These are phyloP conservation scores for Yamadazyma siamensis DNA, from an alignment of 1,139 yeast genomes.

Conservation along the genomic window DNA sequence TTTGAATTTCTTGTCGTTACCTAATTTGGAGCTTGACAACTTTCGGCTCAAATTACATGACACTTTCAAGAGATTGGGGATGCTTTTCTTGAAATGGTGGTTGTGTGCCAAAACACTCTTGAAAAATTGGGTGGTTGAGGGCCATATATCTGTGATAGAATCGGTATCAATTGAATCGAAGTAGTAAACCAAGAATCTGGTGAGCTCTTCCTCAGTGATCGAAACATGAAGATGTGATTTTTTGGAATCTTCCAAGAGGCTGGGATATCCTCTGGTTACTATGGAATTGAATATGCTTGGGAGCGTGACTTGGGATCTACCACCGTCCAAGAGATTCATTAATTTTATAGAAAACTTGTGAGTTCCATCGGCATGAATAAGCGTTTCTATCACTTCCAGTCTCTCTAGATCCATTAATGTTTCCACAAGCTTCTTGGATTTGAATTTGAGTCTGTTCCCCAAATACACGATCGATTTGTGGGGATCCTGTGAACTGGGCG, in stretches of 20 bases:
- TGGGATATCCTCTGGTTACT: constrained; percentile 32
- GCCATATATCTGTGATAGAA: constrained; percentile 74
- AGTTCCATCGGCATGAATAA: constrained; percentile 40
- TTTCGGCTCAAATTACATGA: constrained; percentile 53
- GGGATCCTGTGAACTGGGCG: constrained; percentile 13
- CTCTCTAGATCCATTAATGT: constrained; percentile 69
- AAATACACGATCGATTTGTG: constrained; percentile 53
- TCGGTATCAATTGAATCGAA: constrained; percentile 67
- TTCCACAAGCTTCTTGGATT: constrained; percentile 67
- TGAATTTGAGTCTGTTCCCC: constrained; percentile 67
- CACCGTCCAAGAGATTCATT: constrained; percentile 78
- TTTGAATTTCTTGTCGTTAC: constrained; percentile 56
- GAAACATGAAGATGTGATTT: constrained; percentile 44
- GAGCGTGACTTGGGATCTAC: constrained; percentile 72
- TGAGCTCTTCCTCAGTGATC: constrained; percentile 39
- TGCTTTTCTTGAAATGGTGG: constrained; percentile 44
- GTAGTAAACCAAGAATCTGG: constrained; percentile 56
- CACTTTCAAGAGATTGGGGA: constrained; percentile 52
- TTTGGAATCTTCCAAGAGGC: constrained; percentile 25
- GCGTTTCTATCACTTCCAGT: constrained; percentile 65
- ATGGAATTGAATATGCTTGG: constrained; percentile 64
- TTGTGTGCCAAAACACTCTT: constrained; percentile 53
- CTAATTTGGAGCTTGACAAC: constrained; percentile 53
- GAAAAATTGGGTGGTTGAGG: constrained; percentile 52
- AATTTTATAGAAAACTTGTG: constrained; percentile 37